A percentile compares a stretch with the other conserved stretches of the same genome.
These are phyloP conservation scores for Cubamyces lactineus DNA, from an alignment of 768 basidiomycete genomes.

Conservation along the genomic window DNA sequence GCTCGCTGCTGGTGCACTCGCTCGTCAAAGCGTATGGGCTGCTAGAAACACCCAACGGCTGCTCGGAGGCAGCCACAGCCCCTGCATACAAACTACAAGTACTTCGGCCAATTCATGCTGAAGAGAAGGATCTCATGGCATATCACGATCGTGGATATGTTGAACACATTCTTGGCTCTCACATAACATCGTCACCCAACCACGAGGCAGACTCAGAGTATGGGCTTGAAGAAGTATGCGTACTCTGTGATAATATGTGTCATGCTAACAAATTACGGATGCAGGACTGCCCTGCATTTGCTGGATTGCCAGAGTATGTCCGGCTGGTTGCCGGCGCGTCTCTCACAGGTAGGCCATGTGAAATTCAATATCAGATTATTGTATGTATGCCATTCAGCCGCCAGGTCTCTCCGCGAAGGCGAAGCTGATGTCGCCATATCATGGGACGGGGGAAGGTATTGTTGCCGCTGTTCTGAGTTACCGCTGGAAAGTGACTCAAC, in stretches of 20 bases:
- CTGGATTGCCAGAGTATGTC: constrained; percentile 68
- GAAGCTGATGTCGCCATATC: constrained; percentile 67
- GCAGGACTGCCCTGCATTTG: constrained; percentile 86
- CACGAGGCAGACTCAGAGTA: constrained; percentile 41
- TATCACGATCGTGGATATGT: constrained; percentile 80
- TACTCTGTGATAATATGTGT: not conserved
- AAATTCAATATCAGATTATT: not conserved
- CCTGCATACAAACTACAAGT: constrained; percentile 37
- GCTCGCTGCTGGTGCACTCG: constrained; percentile 69
- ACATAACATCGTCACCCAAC: not conserved
- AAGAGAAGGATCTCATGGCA: constrained; percentile 54
- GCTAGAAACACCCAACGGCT: constrained; percentile 38
- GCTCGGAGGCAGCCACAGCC: constrained; percentile 14
- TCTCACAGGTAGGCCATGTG: constrained; percentile 45
- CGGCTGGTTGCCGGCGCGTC: constrained; percentile 75
- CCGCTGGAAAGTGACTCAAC: not conserved
- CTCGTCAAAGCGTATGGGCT: constrained; percentile 58
- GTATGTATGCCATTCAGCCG: constrained; percentile 43
- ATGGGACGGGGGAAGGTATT: constrained; percentile 89
- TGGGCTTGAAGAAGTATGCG: constrained; percentile 61
- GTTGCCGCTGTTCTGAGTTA: not conserved
- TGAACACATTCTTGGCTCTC: constrained; percentile 50
- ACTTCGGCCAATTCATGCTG: constrained; percentile 58
- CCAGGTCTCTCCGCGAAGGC: constrained; percentile 54
- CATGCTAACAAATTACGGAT: not conserved